These are phyloP conservation scores for Aspergillus fructus DNA, from an alignment of 2,329 filamentous ascomycete genomes.

Conservation along the genomic window DNA sequence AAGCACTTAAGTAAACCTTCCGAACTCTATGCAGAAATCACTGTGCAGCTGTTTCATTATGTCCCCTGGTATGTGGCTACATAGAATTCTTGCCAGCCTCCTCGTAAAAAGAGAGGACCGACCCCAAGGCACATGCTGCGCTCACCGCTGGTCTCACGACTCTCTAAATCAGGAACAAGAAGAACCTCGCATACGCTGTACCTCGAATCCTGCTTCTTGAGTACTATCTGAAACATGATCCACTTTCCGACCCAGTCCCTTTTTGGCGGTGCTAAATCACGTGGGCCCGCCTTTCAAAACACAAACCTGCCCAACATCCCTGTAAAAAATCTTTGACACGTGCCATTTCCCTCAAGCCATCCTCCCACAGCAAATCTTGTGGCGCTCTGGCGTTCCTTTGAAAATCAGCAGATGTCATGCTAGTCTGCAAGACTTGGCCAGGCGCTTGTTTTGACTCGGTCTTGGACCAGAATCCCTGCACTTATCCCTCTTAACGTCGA, in stretches of 20 bases:
- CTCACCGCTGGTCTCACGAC: too few relatives aligned
- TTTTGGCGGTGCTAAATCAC: background rate
- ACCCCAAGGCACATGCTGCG: too few relatives aligned
- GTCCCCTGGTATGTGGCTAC: too few relatives aligned
- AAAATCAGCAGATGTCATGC: background rate
- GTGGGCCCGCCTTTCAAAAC: background rate
- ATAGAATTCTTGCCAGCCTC: too few relatives aligned
- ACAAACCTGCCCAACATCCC: background rate
- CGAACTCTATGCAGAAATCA: too few relatives aligned
- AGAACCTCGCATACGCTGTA: too few relatives aligned
- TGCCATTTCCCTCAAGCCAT: background rate
- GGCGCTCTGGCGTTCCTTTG: background rate
- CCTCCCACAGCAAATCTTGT: background rate
- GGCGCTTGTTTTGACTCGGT: conserved; percentile 5
- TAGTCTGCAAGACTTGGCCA: conserved; percentile 2
- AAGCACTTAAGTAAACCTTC: too few relatives aligned
- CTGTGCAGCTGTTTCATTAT: too few relatives aligned
- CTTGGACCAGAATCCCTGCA: background rate
- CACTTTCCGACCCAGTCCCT: background rate
- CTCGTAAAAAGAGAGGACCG: too few relatives aligned
- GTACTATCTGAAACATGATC: background rate
- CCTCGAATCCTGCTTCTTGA: background rate
- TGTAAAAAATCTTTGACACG: background rate
- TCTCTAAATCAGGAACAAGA: background rate
- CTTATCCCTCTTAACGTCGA: background rate